Base-by-base conservation (phyloP, 108 stramenopile genomes). In the Phaeodactylum tricornutum region DNA sequence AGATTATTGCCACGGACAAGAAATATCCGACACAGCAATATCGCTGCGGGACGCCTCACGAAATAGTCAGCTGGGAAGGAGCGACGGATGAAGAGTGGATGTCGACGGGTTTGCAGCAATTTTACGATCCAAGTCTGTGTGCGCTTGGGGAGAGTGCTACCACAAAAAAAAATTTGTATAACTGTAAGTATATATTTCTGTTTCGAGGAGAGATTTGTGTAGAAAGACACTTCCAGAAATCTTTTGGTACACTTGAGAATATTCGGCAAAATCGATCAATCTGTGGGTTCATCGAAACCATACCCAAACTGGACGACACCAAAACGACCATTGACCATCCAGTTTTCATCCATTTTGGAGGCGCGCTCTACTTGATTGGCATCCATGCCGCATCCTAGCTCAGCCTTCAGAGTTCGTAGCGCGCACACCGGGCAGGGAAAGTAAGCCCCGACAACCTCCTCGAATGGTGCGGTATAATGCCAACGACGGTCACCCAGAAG, bases 381-480 rank as follows among this genome's bases (percentile, higher is more conserved):
- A 16, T 72, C 77, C 87, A 94, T 91, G 17, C 93, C 93, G 53
- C 86, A 88, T 12, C 89, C 93, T 11, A 94, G 56, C 50, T 97
- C 94, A 1, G 96, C 93, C 63, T 97, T 97, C 22, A 97, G 75
- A 15, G 93, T 94, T 45, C 96, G 54, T 8, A 97, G 57, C 6
- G 94, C 87, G 54, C 85, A 84, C 5, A 97, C 79, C 14, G 77
- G 83, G 41, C 92, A 87, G 29, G 94, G 92, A 50, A 92, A 95
- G 53, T 97, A 95, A 27, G 62, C 55, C 8, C 91, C 91, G 1
- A 87, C 89, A 4, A 95, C 92, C 43, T 95, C 84, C 20, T 66
- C 56, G 57, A 97, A 97, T 5, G 83, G 86, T 21, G 86, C 77
- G 12, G 78, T 62, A 36, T 70, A 75, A 35, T 92, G 79, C 93